Percentiles rank a stretch among this genome's conserved stretches.
Conservation (phyloP, 345 rosid genomes). For the Boechera stricta region DNA sequence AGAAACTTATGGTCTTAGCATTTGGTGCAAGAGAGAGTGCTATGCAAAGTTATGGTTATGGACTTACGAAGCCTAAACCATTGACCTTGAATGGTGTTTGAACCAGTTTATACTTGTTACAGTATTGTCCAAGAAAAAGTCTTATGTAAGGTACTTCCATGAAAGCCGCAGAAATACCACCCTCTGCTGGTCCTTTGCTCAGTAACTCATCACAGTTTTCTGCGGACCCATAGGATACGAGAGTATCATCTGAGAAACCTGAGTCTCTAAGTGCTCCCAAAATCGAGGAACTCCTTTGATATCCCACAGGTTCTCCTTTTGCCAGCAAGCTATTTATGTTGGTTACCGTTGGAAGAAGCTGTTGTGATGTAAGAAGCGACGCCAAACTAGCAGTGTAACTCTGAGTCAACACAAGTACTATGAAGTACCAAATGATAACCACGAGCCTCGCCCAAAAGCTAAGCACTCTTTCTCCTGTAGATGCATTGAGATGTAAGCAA, state of each 20-base stretch:
- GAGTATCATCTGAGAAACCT: conserved; percentile 36
- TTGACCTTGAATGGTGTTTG: conserved; percentile 43
- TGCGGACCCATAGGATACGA: neutral
- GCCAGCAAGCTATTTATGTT: conserved; percentile 47
- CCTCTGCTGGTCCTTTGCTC: conserved; percentile 42
- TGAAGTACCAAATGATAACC: conserved; percentile 63
- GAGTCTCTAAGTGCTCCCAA: conserved; percentile 37
- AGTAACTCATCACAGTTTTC: conserved; percentile 51
- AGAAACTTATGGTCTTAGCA: neutral
- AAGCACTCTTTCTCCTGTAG: conserved; percentile 62
- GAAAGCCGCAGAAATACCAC: conserved; percentile 51
- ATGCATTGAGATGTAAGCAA: neutral
- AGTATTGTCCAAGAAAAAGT: conserved; percentile 45
- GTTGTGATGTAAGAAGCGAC: conserved; percentile 61
- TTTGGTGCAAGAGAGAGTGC: neutral
- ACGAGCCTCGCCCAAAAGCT: conserved; percentile 61
- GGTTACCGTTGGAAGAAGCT: conserved; percentile 54
- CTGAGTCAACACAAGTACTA: conserved; percentile 66
- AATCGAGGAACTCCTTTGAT: conserved; percentile 45
- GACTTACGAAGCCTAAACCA: conserved; percentile 57
- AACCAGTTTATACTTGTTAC: conserved; percentile 47
- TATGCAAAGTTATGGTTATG: neutral
- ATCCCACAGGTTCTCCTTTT: conserved; percentile 53
- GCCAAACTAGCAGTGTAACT: conserved; percentile 77
- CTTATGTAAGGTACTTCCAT: conserved; percentile 46